Base-by-base conservation (phyloP, 768 basidiomycete genomes). In the Amyloporia xantha region DNA sequence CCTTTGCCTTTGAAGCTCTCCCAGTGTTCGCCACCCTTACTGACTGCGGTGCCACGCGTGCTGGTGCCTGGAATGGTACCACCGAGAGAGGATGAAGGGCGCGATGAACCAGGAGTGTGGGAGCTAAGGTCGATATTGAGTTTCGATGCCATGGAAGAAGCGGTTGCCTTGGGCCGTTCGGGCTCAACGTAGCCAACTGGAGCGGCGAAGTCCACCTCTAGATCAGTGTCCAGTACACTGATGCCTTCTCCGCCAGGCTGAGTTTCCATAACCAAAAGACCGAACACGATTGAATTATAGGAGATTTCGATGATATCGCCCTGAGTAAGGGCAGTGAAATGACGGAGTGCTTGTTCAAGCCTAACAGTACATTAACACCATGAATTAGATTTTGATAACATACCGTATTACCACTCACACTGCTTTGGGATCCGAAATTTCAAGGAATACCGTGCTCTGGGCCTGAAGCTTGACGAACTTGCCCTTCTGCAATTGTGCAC, bases 1-100 rank as follows among this genome's bases (percentile, higher is more conserved):
- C 96, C 96, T 54, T 83, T 85, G 20, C 96, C 96, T 60, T 90
- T 95, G 74, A 99, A 99, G 54, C 86, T 91, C 66, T 98, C 96
- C 86, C 90, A 91, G 44, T 82, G 77, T 56, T 88, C 86, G 12
- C 87, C 87, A 33, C 70, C 86, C 62, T 86, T 89, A 65, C 82
- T 86, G 21, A 90, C 71, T 10, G 70, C 57, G 10, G 75, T 66
- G 17, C 68, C 57, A 10, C 77, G 73, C 20, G 79, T 68, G 21
- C 64, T 68, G 0, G 77, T 62, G 4, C 75, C 78, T 2, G 77
- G 71, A 54, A 87, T 85, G 13, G 78, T 83, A 21, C 84, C 86
- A 46, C 78, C 76, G 53, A 90, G 62, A 3, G 87, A 77, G 3
- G 87, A 90, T 0, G 78, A 80, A 6, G 92, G 89, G 36, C 92